phyloP scores from a whole-genome alignment of 2,329 filamentous ascomycete genomes.

The Pseudogymnoascus sp. region DNA sequence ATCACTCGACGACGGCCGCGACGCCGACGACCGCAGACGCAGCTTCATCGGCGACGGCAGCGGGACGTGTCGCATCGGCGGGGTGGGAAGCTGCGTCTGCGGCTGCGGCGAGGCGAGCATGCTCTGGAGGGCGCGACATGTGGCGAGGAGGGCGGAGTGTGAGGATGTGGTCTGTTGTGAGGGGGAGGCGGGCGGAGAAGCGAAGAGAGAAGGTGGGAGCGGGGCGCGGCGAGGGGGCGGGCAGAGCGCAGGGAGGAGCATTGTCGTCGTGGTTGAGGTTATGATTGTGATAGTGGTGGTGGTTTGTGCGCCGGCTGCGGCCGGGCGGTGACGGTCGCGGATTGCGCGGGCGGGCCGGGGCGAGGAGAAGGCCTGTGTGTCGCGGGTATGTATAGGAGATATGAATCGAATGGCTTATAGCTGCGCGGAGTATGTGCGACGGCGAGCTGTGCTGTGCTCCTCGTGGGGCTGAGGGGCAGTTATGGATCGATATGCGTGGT shows the following conservation, averaged over 20 bases:
- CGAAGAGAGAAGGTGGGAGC: conserved; percentile 36
- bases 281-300: background rate
- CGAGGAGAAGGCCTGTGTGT: background rate
- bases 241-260: conserved; percentile 1
- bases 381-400: background rate
- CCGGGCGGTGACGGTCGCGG: background rate
- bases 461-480: background rate
- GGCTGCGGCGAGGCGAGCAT: conserved; percentile 42
- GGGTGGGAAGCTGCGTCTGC: conserved; percentile 43
- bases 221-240: background rate
- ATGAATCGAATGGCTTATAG: background rate
- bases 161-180: conserved; percentile 42
- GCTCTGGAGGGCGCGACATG: conserved; percentile 55
- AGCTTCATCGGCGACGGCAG: conserved; percentile 38
- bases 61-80: conserved; percentile 39
- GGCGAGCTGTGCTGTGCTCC: background rate
- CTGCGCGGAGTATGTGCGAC: background rate
- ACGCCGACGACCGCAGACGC: conserved; percentile 43
- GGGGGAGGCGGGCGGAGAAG: conserved; percentile 49
- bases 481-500: background rate
- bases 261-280: background rate
- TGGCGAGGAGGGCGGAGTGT: conserved; percentile 45
- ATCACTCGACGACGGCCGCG: conserved; percentile 17
- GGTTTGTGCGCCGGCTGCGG: background rate
- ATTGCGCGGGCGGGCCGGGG: background rate